Percentiles rank a stretch among this genome's conserved stretches.
Evolutionary conservation across 768 basidiomycete genomes (phyloP).

Genomic region (Podaxis sp.): DNA sequence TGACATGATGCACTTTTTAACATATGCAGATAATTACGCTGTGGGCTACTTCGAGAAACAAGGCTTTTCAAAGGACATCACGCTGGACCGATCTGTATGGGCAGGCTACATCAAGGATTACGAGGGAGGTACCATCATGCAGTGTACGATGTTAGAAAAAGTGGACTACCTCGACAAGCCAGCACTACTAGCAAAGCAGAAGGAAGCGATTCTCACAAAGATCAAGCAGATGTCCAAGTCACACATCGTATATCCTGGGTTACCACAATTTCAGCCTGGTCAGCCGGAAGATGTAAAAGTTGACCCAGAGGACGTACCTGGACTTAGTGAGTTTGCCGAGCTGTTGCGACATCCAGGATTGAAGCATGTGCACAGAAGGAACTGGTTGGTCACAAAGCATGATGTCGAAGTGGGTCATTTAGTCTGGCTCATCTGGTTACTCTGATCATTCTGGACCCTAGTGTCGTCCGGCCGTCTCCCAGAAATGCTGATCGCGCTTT

Average conservation of each 20-base stretch:
- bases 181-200: conserved; percentile 72
- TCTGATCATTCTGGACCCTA: conserved; percentile 13
- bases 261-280: conserved; percentile 69
- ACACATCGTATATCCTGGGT: conserved; percentile 80
- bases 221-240: conserved; percentile 83
- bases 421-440: neutral
- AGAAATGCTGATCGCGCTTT: conserved; percentile 54
- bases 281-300: conserved; percentile 45
- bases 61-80: conserved; percentile 97
- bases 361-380: conserved; percentile 50
- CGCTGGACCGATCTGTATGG: conserved; percentile 87
- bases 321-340: conserved; percentile 55
- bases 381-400: conserved; percentile 91
- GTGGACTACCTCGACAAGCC: conserved; percentile 85
- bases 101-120: conserved; percentile 99
- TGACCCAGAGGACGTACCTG: conserved; percentile 81
- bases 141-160: conserved; percentile 91
- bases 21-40: conserved; percentile 98
- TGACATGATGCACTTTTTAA: conserved; percentile 90
- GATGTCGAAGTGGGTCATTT: conserved; percentile 55
- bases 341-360: neutral
- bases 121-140: conserved; percentile 99
- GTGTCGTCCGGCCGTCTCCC: conserved; percentile 29
- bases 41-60: conserved; percentile 99
- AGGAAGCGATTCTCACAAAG: conserved; percentile 85